Base-by-base conservation (phyloP, 768 basidiomycete genomes). In the Kwoniella sp. region DNA sequence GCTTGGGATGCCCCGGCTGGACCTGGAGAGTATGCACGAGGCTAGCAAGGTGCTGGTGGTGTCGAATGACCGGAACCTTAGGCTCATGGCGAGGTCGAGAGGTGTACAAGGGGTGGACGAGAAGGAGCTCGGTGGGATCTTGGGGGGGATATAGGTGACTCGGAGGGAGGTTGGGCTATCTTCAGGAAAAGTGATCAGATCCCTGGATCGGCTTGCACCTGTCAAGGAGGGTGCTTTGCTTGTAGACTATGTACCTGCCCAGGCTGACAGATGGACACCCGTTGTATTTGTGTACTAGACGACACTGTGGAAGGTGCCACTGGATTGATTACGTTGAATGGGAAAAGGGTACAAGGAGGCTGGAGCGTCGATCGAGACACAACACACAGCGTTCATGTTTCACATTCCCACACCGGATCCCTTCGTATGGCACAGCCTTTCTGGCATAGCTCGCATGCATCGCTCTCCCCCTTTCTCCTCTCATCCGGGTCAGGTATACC, bases 61-160 rank as follows among this genome's bases (percentile, higher is more conserved):
- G 28, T 92, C 85, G 65, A 80, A 93, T 57, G 93, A 99, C 76
- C 84, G 93, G 19, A 96, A 95, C 76, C 76, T 98, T 60, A 87
- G 92, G 14, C 77, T 96, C 57, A 93, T 92, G 72, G 88, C 92
- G 14, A 83, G 89, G 15, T 84, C 89, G 11, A 80, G 88, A 62
- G 86, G 90, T 56, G 79, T 98, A 28, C 81, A 86, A 44, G 88
- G 88, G 29, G 87, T 87, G 8, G 84, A 83, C 70, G 89, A 95
- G 76, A 86, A 82, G 66, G 92, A 92, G 59, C 78, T 96, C 59
- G 87, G 84, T 3, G 71, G 78, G 39, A 80, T 93, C 50, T 77
- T 93, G 47, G 46, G 42, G 11, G 32, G 23, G 39, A 28, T 34
- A 5, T 56, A 37, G 25, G 15, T 47, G 10, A 23, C 4, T 28